Base-by-base conservation (phyloP, 345 rosid genomes). In the Anastatica hierochuntica region DNA sequence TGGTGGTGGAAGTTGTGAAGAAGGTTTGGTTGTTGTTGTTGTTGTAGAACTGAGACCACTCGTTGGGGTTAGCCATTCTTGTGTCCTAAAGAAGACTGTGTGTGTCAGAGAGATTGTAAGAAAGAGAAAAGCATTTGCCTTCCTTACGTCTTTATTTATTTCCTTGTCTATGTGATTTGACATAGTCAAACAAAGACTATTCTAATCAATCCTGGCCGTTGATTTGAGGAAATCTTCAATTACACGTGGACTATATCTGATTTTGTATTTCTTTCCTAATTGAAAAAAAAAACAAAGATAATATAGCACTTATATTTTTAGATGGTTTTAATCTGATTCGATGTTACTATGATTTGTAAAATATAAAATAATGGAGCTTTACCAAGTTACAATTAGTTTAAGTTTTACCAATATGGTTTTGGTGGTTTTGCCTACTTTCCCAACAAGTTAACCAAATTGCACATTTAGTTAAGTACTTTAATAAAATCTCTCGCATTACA, bases 41-140 rank as follows among this genome's bases (percentile, higher is more conserved):
- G 27, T 29, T 78, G 57, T 78, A 81, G 62, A 78, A 78, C 24
- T 80, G 83, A 37, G 73, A 24, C 97, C 97, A 89, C 11, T 83
- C 85, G 26, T 57, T 63, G 14, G 94, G 82, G 62, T 46, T 71
- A 30, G 96, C 72, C 90, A 84, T 84, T 58, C 73, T 44, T 77
- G 72, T 72, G 54, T 62, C 53, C 62, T 6, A n/a, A n/a, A n/a
- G n/a, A n/a, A n/a, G n/a, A n/a, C n/a, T 9, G 15, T 33, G 7
- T 6, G 47, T 8, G n/a, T 12, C n/a, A n/a, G n/a, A n/a, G 29
- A 14, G 43, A 46, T 30, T 14, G 50, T 66, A 64, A 17, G 61
- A 56, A 67, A 61, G 64, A 52, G 49, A 72, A 61, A 38, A 26
- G 43, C 31, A 14, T 57, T 34, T 44, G 51, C 64, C 69, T 62